A percentile compares a stretch with the other conserved stretches of the same genome.
phyloP scores from a whole-genome alignment of 148 eudicot genomes.

The Dianthus caryophyllus region DNA sequence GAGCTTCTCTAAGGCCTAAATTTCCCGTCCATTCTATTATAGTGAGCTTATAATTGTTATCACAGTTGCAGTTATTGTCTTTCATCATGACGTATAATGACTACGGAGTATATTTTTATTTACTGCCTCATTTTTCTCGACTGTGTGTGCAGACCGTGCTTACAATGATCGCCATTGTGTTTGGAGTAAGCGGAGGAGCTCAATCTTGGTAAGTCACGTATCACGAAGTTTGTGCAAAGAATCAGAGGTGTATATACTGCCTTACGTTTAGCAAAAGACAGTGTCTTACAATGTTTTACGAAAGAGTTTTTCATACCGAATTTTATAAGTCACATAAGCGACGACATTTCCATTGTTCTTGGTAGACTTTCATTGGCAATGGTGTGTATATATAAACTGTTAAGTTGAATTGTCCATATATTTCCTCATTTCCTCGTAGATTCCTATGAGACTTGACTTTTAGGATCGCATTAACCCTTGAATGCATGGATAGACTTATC shows the following conservation, averaged over 20 bases:
- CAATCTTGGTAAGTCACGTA: conserved; percentile 48
- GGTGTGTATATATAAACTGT: neutral
- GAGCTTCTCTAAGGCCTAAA: too few species aligned
- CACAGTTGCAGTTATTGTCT: too few species aligned
- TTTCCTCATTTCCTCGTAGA: neutral
- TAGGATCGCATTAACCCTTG: neutral
- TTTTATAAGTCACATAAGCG: neutral
- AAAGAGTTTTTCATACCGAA: too few species aligned
- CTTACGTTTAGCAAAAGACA: conserved; percentile 6
- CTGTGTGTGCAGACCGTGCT: conserved; percentile 59
- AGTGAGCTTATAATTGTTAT: too few species aligned
- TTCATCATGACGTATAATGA: neutral
- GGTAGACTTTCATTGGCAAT: neutral
- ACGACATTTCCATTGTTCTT: neutral
- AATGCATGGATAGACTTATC: too few species aligned
- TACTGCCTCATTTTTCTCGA: neutral
- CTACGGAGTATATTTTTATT: neutral
- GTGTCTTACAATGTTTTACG: neutral
- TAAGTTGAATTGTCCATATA: neutral
- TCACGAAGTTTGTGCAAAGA: neutral
- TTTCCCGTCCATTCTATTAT: too few species aligned
- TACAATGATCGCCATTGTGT: conserved; percentile 52
- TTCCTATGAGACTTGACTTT: neutral
- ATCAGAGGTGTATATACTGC: conserved; percentile 25
- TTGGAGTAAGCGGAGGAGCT: conserved; percentile 53